Evolutionary conservation across 2,329 filamentous ascomycete genomes (phyloP), one percentile per base, ranked within the genome.

Genomic region (Colletotrichum orbiculare): DNA sequence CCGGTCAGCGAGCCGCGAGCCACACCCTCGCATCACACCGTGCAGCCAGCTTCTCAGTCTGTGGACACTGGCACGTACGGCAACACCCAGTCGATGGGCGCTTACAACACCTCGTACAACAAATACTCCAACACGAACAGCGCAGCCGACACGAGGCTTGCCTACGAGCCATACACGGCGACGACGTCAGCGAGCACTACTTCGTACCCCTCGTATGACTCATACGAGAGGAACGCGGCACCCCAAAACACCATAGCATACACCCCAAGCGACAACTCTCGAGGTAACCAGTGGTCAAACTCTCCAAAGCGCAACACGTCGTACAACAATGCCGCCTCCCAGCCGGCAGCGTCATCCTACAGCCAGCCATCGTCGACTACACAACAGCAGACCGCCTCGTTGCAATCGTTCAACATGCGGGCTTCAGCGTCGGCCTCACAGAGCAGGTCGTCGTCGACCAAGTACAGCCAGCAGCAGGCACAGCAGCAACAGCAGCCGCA

Each of bases 41-140:
- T 77, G 66, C 68, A 81, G 50, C 74, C 78, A 9, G 74, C 76
- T 58, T 67, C 73, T n/a, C 75, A 73, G n/a, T 71, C 67, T 46
- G 48, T 55, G 34, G 69, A 39, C 45, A 66, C 33, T 25, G 50
- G 57, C 42, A 45, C 39, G 5, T 64, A 57, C 39, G 55, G 52
- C 6, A 48, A 70, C 13, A 54, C 63, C 34, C 69, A 72, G 1
- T 72, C 73, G 35, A 42, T 71, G 5, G 67, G 50, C 33, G 62
- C 33, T 11, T 73, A 74, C 48, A 70, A 71, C 57, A 65, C 57
- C 8, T 74, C 75, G 35, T 70, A 66, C 35, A 38, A 68, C 3
- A 67, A 69, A 8, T 59, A 68, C 17, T 53, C 62, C 2, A 66
- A 56, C 38, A 38, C 55, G n/a, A 47, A 49, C 47, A 60, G 48